Evolutionary conservation across 441 rosid genomes (phyloP).

Genomic region (Kokia cookei): DNA sequence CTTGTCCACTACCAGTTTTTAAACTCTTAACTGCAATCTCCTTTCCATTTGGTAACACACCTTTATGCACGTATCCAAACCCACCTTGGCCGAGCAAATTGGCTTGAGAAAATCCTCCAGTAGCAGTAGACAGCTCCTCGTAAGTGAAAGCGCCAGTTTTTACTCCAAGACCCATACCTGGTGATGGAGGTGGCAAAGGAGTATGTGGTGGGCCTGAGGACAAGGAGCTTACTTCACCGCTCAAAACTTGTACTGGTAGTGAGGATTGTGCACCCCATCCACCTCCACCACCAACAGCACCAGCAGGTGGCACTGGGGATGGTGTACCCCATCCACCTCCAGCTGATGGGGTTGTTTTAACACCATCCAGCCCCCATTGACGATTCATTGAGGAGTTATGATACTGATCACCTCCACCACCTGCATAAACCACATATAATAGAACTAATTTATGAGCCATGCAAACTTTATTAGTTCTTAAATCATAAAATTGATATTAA

Average conservation of each 20-base stretch:
- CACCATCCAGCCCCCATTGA: conserved; percentile 31
- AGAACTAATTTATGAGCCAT: neutral
- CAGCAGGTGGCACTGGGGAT: conserved; percentile 26
- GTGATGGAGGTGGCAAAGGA: conserved; percentile 77
- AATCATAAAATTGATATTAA: neutral
- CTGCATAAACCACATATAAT: conserved; percentile 10
- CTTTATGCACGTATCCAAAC: conserved; percentile 93
- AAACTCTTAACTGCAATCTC: conserved; percentile 88
- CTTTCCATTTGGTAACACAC: conserved; percentile 73
- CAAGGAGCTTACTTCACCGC: conserved; percentile 43
- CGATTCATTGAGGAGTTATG: conserved; percentile 28
- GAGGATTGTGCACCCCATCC: conserved; percentile 42
- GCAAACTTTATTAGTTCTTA: neutral
- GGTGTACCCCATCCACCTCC: conserved; percentile 33
- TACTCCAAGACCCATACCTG: conserved; percentile 68
- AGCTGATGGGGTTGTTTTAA: neutral
- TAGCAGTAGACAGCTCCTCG: conserved; percentile 77
- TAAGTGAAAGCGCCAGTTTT: conserved; percentile 66
- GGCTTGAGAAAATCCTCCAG: conserved; percentile 55
- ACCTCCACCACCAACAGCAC: conserved; percentile 14
- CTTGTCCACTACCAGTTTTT: conserved; percentile 88
- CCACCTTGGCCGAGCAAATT: conserved; percentile 87
- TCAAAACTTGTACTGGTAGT: conserved; percentile 30
- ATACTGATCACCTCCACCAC: conserved; percentile 24
- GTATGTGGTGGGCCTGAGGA: conserved; percentile 49